Base-by-base conservation (phyloP, 331 rosid genomes). In the Ulmus americana region DNA sequence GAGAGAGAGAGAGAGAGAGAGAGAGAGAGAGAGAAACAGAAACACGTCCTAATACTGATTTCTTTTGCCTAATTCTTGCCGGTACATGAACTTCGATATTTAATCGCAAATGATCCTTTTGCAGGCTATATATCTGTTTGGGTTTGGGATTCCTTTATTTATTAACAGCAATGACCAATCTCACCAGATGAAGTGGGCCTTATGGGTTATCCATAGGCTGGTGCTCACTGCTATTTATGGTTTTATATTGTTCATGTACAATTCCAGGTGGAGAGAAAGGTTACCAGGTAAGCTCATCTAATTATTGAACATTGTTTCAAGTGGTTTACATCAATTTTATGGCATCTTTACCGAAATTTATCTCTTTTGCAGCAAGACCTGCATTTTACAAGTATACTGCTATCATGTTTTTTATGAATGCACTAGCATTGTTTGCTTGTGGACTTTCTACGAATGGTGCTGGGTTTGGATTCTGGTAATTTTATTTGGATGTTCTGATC, bases 191-290 rank as follows among this genome's bases (percentile, higher is more conserved):
- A 88, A 91, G 78, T 91, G 97, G 97, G 74, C 80, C 81, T 74
- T 91, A 84, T 91, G 94, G 97, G 88, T 87, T 66, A 39, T 91
- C 76, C 97, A 91, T 74, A 86, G 76, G 74, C 81, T 88, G 61
- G 61, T 86, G 53, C 85, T 88, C 5, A 83, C 96, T 45, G 75
- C 81, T 49, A 83, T 83, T 40, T 91, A 91, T 70, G 90, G 85
- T 58, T 50, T 79, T 66, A 84, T 88, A 73, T 67, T 91, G 82
- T 81, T 78, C 77, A 85, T 91, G 90, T 91, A 91, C 72, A 95
- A 91, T 77, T 91, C 97, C 75, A 86, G 77, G 74, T 90, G 96
- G 95, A 86, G 90, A 68, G 96, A 91, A 55, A 83, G 92, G 75
- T 77, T 91, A 72, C 97, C 95, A 53, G 89, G 84, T 83, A 58